Conservation (phyloP, 139 green algal genomes). For the Micractinium sp. region DNA sequence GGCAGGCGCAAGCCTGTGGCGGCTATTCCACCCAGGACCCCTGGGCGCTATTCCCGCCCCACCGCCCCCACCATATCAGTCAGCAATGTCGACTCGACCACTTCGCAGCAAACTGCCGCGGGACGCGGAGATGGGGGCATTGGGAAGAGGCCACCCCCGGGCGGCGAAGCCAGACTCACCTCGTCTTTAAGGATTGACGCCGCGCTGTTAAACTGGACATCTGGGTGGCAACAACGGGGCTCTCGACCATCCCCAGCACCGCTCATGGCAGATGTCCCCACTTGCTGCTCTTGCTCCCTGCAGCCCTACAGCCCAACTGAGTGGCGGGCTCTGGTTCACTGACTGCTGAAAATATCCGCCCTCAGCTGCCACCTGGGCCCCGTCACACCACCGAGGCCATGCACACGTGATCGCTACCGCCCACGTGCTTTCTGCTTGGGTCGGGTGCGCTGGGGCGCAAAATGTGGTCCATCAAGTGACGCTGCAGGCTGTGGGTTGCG, state of each 20-base stretch:
- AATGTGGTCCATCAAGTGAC: too few species aligned
- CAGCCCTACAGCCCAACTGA: too few species aligned
- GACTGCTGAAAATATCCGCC: too few species aligned
- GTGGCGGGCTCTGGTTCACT: too few species aligned
- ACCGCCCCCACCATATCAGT: neutral
- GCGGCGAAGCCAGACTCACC: neutral
- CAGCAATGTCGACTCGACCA: neutral
- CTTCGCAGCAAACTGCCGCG: neutral
- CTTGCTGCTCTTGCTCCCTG: too few species aligned
- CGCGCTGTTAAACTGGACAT: neutral
- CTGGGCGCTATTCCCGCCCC: neutral
- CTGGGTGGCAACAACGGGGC: constrained; percentile 6
- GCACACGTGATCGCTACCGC: too few species aligned
- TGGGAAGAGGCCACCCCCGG: neutral
- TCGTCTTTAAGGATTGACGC: constrained; percentile 17
- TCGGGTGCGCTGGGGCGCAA: too few species aligned
- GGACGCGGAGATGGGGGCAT: neutral
- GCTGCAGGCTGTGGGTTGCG: too few species aligned
- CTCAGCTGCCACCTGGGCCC: too few species aligned
- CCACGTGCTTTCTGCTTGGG: too few species aligned
- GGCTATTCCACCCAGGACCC: neutral
- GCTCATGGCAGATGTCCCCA: neutral
- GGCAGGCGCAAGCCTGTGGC: neutral
- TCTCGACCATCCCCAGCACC: too few species aligned
- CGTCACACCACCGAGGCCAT: too few species aligned